Evolutionary conservation across 2,329 filamentous ascomycete species (phyloP), one percentile per base, ranked within the genome.

Genomic region (Leptodontidium sp.): DNA sequence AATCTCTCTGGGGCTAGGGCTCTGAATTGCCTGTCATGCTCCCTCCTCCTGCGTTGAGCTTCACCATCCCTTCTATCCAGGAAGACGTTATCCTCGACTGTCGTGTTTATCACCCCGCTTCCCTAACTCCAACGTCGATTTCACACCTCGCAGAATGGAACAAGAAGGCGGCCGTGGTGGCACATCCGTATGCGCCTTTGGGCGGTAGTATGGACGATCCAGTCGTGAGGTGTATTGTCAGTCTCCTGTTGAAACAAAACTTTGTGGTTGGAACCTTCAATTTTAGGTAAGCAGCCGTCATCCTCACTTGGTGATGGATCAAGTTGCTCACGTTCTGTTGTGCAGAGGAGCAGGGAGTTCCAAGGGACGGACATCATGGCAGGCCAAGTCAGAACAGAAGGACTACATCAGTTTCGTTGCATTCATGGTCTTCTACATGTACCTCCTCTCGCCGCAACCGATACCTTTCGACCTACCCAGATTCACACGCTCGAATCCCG

Each of bases 231-330:
- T 83, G 88, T 9, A 81, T 92, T 2, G 88, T 87, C 0, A 72
- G 63, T 82, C 83, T 71, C 17, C 86, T 90, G 68, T 83, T 97
- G n/a, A 82, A 85, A 4, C 81, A 84, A 64, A 93, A 92, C 1
- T 97, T 88, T 75, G 78, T 97, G 1, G 91, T 98, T 2, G 90
- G 87, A 8, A 97, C 93, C 0, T 98, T 98, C 80, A 98, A 98
- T 77, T 98, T 98, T 78, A 87, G 94, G 92, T 94, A 82, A 64
- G 43, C 61, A 66, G 63, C 32, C 5, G 49, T 7, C 38, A 49
- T 49, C 1, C 4, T n/a, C 7, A 4, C 4, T 43, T 15, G 38
- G 29, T 45, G 38, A 29, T 45, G 32, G 49, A 32, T 45, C 17
- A 26, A 17, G 12, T 45, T 45, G 24, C 32, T 64, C 1, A 57